Evolutionary conservation across 2,329 filamentous ascomycete species (phyloP).

Genomic region (Cladosporium phlei): DNA sequence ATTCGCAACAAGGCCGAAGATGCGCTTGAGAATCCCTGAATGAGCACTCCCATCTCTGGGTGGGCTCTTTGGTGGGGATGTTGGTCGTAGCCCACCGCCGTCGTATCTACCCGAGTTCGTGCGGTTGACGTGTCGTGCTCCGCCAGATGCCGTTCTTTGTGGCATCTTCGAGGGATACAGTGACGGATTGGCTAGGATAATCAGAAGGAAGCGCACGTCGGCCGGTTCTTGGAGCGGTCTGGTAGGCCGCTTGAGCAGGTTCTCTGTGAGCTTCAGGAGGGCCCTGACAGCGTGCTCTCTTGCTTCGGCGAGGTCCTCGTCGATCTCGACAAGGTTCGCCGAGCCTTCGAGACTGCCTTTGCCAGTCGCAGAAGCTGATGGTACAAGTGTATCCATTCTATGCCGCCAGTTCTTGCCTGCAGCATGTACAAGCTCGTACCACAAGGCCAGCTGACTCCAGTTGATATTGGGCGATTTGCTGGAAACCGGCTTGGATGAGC

Average conservation of each 20-base stretch:
- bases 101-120: neutral
- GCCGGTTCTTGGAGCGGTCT: slow-evolving; percentile 62
- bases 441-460: slow-evolving; percentile 66
- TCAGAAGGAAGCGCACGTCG: slow-evolving; percentile 71
- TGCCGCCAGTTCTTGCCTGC: slow-evolving; percentile 64
- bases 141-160: neutral
- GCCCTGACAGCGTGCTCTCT: slow-evolving; percentile 65
- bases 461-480: slow-evolving; percentile 65
- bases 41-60: slow-evolving; percentile 40
- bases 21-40: slow-evolving; percentile 78
- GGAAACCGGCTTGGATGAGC: slow-evolving; percentile 42
- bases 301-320: slow-evolving; percentile 54
- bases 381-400: slow-evolving; percentile 45
- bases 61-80: slow-evolving; percentile 1
- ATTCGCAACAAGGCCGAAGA: slow-evolving; percentile 75
- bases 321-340: slow-evolving; percentile 41
- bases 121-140: neutral
- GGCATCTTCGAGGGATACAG: slow-evolving; percentile 47
- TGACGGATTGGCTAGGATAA: slow-evolving; percentile 74
- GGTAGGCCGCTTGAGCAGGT: slow-evolving; percentile 72
- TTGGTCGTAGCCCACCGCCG: slow-evolving; percentile 1
- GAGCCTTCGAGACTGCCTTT: slow-evolving; percentile 44
- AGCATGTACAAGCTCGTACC: slow-evolving; percentile 68
- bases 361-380: slow-evolving; percentile 20
- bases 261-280: slow-evolving; percentile 73